Evolutionary conservation across 2,329 filamentous ascomycete species (phyloP).

Genomic region (Aspergillus chevalieri): DNA sequence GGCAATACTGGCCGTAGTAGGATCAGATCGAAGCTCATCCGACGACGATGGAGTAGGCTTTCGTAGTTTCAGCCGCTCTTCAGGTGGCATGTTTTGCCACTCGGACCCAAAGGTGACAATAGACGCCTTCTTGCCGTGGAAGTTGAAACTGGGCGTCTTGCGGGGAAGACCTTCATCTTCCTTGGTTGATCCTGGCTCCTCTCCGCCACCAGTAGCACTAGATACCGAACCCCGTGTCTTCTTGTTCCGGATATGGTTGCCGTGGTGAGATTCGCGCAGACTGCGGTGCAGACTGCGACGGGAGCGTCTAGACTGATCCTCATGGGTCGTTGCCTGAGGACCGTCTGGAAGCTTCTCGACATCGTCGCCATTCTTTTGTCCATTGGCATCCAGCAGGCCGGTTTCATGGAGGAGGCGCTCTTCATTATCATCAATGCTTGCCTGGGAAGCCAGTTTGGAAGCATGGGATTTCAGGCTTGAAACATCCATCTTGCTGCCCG

Average conservation of each 20-base stretch:
- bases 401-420: conserved; percentile 62
- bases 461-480: conserved; percentile 28
- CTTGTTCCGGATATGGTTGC: conserved; percentile 63
- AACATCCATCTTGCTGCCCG: conserved; percentile 30
- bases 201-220: conserved; percentile 50
- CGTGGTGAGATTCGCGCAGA: conserved; percentile 69
- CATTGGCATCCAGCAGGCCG: conserved; percentile 53
- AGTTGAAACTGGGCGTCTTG: conserved; percentile 81
- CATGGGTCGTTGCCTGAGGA: conserved; percentile 34
- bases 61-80: conserved; percentile 63
- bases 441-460: conserved; percentile 29
- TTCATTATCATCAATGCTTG: conserved; percentile 58
- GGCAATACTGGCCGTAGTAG: conserved; percentile 19
- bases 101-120: conserved; percentile 96
- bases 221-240: conserved; percentile 69
- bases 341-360: conserved; percentile 36
- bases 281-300: conserved; percentile 85
- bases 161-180: conserved; percentile 67
- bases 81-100: conserved; percentile 68
- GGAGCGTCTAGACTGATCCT: conserved; percentile 58
- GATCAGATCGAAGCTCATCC: conserved; percentile 34
- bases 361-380: conserved; percentile 38
- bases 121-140: conserved; percentile 96
- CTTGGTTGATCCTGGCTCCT: conserved; percentile 32
- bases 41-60: conserved; percentile 40